Conservation (phyloP, 225 moss, liverwort and hornwort genomes). For the Marchantia polymorpha region DNA sequence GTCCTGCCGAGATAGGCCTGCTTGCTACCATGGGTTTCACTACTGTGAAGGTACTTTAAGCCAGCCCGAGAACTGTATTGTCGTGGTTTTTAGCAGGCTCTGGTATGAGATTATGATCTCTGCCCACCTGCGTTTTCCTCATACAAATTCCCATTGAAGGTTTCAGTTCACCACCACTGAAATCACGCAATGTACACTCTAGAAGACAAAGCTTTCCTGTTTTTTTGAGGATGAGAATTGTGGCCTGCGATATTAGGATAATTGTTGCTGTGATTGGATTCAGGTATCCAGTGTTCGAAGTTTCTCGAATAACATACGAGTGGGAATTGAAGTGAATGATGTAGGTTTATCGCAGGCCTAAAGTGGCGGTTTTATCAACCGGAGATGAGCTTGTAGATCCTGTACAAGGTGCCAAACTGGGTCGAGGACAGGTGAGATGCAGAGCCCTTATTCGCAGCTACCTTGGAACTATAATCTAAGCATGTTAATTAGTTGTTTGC, state of each 20-base stretch:
- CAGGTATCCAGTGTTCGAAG: not conserved
- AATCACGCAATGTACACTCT: not conserved
- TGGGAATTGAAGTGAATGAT: constrained; percentile 47
- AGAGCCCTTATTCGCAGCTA: not conserved
- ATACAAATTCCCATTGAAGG: not conserved
- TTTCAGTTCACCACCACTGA: not conserved
- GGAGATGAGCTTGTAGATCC: constrained; percentile 97
- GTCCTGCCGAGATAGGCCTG: constrained; percentile 79
- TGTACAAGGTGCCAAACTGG: constrained; percentile 41
- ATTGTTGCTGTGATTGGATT: not conserved
- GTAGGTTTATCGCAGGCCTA: constrained; percentile 86
- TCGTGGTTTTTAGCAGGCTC: not conserved
- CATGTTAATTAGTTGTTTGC: not conserved
- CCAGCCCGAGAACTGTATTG: not conserved
- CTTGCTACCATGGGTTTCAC: constrained; percentile 73
- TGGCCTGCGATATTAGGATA: not conserved
- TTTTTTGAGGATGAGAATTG: not conserved
- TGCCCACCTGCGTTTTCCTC: too few species aligned
- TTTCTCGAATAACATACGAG: constrained; percentile 23
- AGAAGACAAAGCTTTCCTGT: not conserved
- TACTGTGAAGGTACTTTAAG: constrained; percentile 63
- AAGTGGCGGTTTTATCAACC: constrained; percentile 85
- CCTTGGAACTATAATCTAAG: not conserved
- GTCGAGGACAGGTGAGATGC: constrained; percentile 67
- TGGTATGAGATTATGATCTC: not conserved